A percentile compares a stretch with the other conserved stretches of the same genome.
These are phyloP conservation scores for Umbelopsis sp. DNA, from an alignment of 192 early-diverging fungal genomes.

Conservation along the genomic window DNA sequence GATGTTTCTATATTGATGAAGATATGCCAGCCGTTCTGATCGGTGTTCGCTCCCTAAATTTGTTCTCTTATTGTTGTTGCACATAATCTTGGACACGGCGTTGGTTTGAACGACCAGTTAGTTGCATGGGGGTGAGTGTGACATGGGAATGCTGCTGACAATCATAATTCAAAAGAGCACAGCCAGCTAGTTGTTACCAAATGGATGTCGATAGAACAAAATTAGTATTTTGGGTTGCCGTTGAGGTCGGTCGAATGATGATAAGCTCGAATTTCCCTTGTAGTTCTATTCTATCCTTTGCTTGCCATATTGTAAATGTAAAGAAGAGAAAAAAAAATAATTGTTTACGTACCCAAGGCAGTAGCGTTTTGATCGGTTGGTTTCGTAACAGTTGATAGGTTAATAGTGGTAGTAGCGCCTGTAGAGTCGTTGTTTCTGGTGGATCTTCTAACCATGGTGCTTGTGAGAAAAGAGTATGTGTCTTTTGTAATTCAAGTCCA, in stretches of 20 bases:
- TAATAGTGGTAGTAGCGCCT: neutral
- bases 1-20: neutral
- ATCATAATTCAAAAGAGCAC: neutral
- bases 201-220: neutral
- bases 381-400: neutral
- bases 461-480: no score
- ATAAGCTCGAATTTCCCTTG: neutral
- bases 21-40: no score
- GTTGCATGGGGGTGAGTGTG: no score
- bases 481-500: no score
- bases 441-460: conserved; percentile 2
- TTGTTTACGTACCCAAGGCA: neutral
- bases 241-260: neutral
- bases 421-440: conserved; percentile 1
- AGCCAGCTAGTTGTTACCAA: no score
- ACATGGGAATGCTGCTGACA: neutral
- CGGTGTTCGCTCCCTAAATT: neutral
- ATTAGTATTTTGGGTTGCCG: no score
- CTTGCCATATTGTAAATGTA: no score
- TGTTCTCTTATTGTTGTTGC: neutral
- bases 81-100: neutral
- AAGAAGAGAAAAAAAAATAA: neutral
- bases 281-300: no score
- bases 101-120: neutral
- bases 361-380: neutral